A percentile compares a stretch with the other conserved stretches of the same genome.
phyloP scores from a whole-genome alignment of 148 eudicot species.

The Camellia granthamiana region DNA sequence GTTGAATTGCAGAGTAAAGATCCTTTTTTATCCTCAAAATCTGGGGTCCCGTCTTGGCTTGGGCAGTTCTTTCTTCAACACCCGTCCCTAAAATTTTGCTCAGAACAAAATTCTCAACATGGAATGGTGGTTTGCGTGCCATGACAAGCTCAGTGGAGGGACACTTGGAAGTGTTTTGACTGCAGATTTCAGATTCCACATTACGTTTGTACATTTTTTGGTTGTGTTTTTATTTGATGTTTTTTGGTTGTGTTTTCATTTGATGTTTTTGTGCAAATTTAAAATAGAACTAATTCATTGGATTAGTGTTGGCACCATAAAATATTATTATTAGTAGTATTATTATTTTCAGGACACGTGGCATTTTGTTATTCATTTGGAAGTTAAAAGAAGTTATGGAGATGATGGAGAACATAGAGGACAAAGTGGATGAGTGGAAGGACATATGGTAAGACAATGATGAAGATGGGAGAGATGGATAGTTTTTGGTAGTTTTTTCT shows the following conservation, averaged over 20 bases:
- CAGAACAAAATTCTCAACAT: not conserved
- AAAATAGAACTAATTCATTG: too few relatives aligned
- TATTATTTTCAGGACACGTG: too few relatives aligned
- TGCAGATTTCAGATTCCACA: not conserved
- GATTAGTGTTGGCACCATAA: too few relatives aligned
- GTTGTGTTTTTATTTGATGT: not conserved
- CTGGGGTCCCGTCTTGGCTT: not conserved
- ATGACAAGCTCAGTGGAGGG: not conserved
- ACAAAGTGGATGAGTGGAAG: too few relatives aligned
- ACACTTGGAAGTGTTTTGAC: not conserved
- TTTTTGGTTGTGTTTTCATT: not conserved
- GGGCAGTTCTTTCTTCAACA: not conserved
- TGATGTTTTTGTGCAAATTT: too few relatives aligned
- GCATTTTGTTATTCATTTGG: too few relatives aligned
- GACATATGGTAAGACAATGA: too few relatives aligned
- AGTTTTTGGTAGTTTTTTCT: too few relatives aligned
- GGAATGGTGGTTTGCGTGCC: not conserved
- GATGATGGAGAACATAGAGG: too few relatives aligned
- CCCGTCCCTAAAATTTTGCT: not conserved
- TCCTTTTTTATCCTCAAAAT: not conserved
- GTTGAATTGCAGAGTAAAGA: not conserved
- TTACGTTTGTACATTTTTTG: constrained; percentile 1
- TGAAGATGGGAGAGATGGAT: too few relatives aligned
- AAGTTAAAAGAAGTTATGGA: too few relatives aligned
- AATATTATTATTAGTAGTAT: too few relatives aligned